Base-by-base conservation (phyloP, 257 asterid genomes). In the Anisodus acutangulus region DNA sequence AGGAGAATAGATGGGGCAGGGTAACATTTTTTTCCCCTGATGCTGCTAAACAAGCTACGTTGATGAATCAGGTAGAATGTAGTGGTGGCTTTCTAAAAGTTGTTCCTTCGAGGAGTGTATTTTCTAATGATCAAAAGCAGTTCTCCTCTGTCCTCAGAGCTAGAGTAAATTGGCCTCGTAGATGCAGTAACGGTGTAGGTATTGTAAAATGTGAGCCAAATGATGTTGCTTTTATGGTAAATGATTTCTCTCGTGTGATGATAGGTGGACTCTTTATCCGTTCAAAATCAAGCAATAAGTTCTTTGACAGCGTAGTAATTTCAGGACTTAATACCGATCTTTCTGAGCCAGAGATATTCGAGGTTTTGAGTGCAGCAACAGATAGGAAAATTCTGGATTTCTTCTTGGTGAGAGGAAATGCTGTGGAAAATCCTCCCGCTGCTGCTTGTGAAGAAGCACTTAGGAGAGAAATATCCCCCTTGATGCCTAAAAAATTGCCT, bases 151-250 rank as follows among this genome's bases (percentile, higher is more conserved):
- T 90, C 76, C 86, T 96, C 79, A 92, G 86, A 88, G 95, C 99
- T 81, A 94, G 87, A 89, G 88, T 96, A 80, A 82, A 17, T 60
- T 96, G 99, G 99, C 98, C 98, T 84, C 98, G 98, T 79, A 91
- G 97, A 85, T 67, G 39, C 87, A 93, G 99, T 90, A 94, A 86
- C 84, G 99, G 99, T 83, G 45, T 88, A 43, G 99, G 92, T 17
- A 83, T 94, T 79, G 87, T 90, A 88, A 94, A 88, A 87, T 96
- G 99, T 80, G 76, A 88, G 64, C 91, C 89, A 39, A 79, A 57
- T 83, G 98, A 93, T 87, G 94, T 92, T 82, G 78, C 62, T 67
- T 80, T 54, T 47, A 41, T 96, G 83, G 87, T 90, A 19, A 53
- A 86, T 68, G 97, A 91, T 86, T 88, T 96, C 85, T 87, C 90